A percentile compares a stretch with the other conserved stretches of the same genome.
phyloP scores from a whole-genome alignment of 768 basidiomycete genomes.

The Rhodotorula toruloides region DNA sequence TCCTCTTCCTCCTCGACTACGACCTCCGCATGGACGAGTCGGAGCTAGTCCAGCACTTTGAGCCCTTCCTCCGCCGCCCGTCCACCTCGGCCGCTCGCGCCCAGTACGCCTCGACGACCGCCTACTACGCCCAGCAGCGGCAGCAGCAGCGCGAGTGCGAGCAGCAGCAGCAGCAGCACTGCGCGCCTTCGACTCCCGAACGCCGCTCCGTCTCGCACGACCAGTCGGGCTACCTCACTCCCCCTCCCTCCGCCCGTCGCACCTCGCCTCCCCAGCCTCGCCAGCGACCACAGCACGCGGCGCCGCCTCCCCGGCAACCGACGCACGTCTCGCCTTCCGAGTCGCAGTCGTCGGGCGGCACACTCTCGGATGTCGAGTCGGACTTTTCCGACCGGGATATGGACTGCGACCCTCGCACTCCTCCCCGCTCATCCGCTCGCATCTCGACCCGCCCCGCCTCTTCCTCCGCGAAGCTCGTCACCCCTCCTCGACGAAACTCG shows the following conservation, averaged over 20 bases:
- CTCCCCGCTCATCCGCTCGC: background rate
- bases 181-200: slow-evolving; percentile 2
- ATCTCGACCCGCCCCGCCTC: background rate
- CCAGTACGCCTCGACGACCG: background rate
- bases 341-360: slow-evolving; percentile 32
- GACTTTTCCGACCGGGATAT: slow-evolving; percentile 5
- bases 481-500: background rate
- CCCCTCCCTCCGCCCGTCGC: slow-evolving; percentile 33
- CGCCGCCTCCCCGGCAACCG: background rate
- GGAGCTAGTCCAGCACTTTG: slow-evolving; percentile 60
- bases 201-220: background rate
- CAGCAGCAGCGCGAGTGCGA: slow-evolving; percentile 7
- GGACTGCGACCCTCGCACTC: background rate
- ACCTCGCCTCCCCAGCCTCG: slow-evolving; percentile 1
- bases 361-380: slow-evolving; percentile 28
- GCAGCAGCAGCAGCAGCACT: slow-evolving; percentile 2
- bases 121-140: background rate
- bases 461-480: slow-evolving; percentile 2
- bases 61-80: slow-evolving; percentile 53
- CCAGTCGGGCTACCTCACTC: slow-evolving; percentile 23
- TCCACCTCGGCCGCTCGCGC: slow-evolving; percentile 29
- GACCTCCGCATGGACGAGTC: slow-evolving; percentile 83
- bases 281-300: background rate
- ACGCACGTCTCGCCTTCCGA: slow-evolving; percentile 19
- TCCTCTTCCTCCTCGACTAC: slow-evolving; percentile 85